Conservation (phyloP, 306 rosid species). For the Vigna angularis region DNA sequence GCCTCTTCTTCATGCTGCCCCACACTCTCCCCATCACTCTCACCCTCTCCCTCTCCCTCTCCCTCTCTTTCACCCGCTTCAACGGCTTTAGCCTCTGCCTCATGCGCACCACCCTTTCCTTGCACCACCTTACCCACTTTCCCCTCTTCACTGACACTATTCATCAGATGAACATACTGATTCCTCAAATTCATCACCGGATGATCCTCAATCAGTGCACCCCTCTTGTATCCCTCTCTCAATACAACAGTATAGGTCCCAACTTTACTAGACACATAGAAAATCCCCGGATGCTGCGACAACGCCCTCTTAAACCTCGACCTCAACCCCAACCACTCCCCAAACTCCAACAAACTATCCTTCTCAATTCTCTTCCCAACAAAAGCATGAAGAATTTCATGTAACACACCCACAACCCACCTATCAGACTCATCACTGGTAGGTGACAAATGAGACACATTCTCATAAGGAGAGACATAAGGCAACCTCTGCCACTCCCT, state of each 20-base stretch:
- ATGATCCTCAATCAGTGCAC: constrained; percentile 60
- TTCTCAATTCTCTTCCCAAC: constrained; percentile 77
- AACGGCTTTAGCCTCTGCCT: constrained; percentile 38
- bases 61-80: constrained; percentile 37
- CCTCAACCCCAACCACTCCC: constrained; percentile 78
- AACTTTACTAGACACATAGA: constrained; percentile 74
- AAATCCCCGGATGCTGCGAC: constrained; percentile 80
- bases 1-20: constrained; percentile 47
- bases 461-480: constrained; percentile 79
- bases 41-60: constrained; percentile 36
- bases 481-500: constrained; percentile 81
- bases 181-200: constrained; percentile 66
- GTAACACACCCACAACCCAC: constrained; percentile 79
- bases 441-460: constrained; percentile 60
- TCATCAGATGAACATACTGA: constrained; percentile 74
- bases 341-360: constrained; percentile 65
- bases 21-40: constrained; percentile 40
- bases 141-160: constrained; percentile 57
- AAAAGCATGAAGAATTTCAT: constrained; percentile 80
- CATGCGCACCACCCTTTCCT: constrained; percentile 41
- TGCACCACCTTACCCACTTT: constrained; percentile 45
- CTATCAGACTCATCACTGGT: constrained; percentile 76
- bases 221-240: constrained; percentile 84
- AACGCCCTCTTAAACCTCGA: constrained; percentile 80
- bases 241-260: constrained; percentile 76